These are phyloP conservation scores for Rhizopogon vinicolor DNA, from an alignment of 768 basidiomycete species.

Conservation along the genomic window DNA sequence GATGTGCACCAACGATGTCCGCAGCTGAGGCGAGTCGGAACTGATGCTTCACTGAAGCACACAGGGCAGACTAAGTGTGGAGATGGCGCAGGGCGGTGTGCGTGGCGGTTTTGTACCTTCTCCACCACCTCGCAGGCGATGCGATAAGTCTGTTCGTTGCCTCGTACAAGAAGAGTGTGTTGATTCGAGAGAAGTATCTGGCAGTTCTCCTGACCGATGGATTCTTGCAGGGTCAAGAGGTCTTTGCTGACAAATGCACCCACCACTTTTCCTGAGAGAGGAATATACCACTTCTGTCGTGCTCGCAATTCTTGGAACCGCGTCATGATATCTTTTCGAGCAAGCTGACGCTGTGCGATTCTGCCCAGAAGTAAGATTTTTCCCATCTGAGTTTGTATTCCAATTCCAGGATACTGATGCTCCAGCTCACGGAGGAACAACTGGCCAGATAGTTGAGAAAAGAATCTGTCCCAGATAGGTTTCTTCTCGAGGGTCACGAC, in stretches of 20 bases:
- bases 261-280: slow-evolving; percentile 41
- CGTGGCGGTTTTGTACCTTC: slow-evolving; percentile 28
- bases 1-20: slow-evolving; percentile 65
- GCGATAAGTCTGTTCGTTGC: slow-evolving; percentile 34
- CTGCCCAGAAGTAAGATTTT: slow-evolving; percentile 52
- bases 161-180: slow-evolving; percentile 49
- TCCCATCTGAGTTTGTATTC: slow-evolving; percentile 29
- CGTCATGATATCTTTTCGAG: slow-evolving; percentile 40
- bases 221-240: slow-evolving; percentile 38
- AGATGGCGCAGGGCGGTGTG: slow-evolving; percentile 10
- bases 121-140: slow-evolving; percentile 37
- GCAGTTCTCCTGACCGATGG: slow-evolving; percentile 57
- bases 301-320: slow-evolving; percentile 41
- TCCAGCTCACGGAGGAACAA: slow-evolving; percentile 44
- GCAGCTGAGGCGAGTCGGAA: slow-evolving; percentile 53
- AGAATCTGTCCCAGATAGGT: slow-evolving; percentile 63
- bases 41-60: slow-evolving; percentile 54
- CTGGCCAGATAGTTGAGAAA: slow-evolving; percentile 37
- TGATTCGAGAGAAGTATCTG: slow-evolving; percentile 30
- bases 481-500: slow-evolving; percentile 46
- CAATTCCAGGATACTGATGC: slow-evolving; percentile 30
- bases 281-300: slow-evolving; percentile 39
- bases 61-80: slow-evolving; percentile 49
- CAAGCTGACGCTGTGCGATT: slow-evolving; percentile 32
- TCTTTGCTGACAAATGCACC: slow-evolving; percentile 43